Base-by-base conservation (phyloP, 768 basidiomycete genomes). In the Termitomyces eurrhizus region DNA sequence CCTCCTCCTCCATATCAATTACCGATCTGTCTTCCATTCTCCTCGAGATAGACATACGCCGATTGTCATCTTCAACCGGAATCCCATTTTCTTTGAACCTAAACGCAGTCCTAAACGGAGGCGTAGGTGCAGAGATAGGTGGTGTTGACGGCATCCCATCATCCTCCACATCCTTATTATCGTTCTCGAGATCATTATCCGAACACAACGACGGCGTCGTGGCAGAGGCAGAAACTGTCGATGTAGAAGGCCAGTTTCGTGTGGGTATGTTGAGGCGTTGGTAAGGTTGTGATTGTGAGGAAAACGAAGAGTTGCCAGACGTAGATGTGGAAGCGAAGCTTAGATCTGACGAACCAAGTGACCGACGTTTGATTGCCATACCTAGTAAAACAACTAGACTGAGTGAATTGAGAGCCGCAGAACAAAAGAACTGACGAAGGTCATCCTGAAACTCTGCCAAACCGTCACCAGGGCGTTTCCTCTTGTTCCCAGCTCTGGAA, bases 131-230 rank as follows among this genome's bases (percentile, higher is more conserved):
- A 33, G 57, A 56, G 5, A 66, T 68, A 59, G 74, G 82, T 46
- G 87, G 86, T 2, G 86, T 86, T 7, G 81, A 81, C 1, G 80
- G 81, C 4, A 77, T 78, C 6, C 73, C 70, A 51, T 85, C 84
- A 42, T 84, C 81, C 5, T 77, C 76, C 54, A 81, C 81, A 36
- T 83, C 78, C 16, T 80, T 80, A 53, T 74, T 72, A 42, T 86
- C 77, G 52, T 74, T 73, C 37, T 87, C 77, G 36, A 64, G 57
- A 21, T 77, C 88, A 59, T 88, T 87, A 67, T 92, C 90, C 3
- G 90, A 91, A 66, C 83, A 88, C 16, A 92, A 75, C 0, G 89
- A 90, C 0, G 90, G 90, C 0, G 90, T 92, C 7, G 81, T 68
- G 7, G 67, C 61, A 21, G 72, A 65, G 46, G 69, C 67, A 59